Evolutionary conservation across 2,329 filamentous ascomycete species (phyloP).

Genomic region (Pseudogymnoascus sp.): DNA sequence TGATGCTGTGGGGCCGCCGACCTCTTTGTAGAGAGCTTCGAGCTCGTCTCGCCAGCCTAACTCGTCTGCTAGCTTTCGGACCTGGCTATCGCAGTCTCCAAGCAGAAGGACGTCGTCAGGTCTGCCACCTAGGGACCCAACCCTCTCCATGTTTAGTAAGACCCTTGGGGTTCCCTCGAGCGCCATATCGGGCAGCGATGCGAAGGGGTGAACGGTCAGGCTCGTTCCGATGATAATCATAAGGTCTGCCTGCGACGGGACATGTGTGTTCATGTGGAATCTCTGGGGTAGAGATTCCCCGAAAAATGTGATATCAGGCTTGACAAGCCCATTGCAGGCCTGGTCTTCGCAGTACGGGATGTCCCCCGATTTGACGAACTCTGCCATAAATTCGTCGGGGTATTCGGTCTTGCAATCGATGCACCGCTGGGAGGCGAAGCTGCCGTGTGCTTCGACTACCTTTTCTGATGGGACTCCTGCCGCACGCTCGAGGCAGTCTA

Average conservation of each 20-base stretch:
- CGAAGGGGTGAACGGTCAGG: slow-evolving; percentile 81
- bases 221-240: slow-evolving; percentile 85
- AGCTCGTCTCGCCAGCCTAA: slow-evolving; percentile 83
- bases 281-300: slow-evolving; percentile 61
- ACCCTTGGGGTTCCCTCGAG: slow-evolving; percentile 60
- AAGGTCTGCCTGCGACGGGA: slow-evolving; percentile 61
- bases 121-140: slow-evolving; percentile 69
- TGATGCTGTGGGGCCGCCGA: slow-evolving; percentile 55
- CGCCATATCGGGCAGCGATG: slow-evolving; percentile 63
- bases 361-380: slow-evolving; percentile 55
- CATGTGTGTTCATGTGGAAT: slow-evolving; percentile 53
- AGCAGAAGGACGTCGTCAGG: slow-evolving; percentile 79
- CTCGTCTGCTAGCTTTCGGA: slow-evolving; percentile 68
- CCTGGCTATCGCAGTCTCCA: slow-evolving; percentile 75
- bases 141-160: slow-evolving; percentile 78
- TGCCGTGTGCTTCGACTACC: slow-evolving; percentile 92
- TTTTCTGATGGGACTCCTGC: slow-evolving; percentile 74
- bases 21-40: slow-evolving; percentile 62
- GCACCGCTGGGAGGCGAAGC: slow-evolving; percentile 84
- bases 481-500: slow-evolving; percentile 84
- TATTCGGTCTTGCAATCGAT: slow-evolving; percentile 75
- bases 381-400: slow-evolving; percentile 65
- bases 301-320: slow-evolving; percentile 78
- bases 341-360: slow-evolving; percentile 60
- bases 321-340: slow-evolving; percentile 65